These are phyloP conservation scores for Moesziomyces aphidis DNA, from an alignment of 1,284 basidiomycete species.

Conservation along the genomic window DNA sequence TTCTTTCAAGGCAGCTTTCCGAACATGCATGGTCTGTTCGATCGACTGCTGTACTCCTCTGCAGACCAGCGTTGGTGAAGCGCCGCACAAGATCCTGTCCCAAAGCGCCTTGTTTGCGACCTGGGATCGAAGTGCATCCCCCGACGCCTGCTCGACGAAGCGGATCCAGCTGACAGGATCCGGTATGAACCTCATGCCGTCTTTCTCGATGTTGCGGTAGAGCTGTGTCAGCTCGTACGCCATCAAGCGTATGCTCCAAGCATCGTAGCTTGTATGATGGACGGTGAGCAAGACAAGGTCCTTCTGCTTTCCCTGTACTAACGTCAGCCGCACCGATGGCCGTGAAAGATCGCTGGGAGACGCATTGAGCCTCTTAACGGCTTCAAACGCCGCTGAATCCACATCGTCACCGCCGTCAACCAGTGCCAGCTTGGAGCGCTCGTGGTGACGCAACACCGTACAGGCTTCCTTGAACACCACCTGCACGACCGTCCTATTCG, in stretches of 20 bases:
- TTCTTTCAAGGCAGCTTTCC: background rate
- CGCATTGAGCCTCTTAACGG: slow-evolving; percentile 10
- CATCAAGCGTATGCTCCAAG: slow-evolving; percentile 22
- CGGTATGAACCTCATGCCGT: background rate
- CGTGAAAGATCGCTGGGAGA: slow-evolving; percentile 14
- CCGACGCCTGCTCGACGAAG: slow-evolving; percentile 7
- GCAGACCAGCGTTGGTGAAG: slow-evolving; percentile 15
- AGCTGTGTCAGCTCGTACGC: slow-evolving; percentile 3
- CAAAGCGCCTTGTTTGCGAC: background rate
- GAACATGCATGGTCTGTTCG: slow-evolving; percentile 8
- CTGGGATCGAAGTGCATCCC: background rate
- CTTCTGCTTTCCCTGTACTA: slow-evolving; percentile 8
- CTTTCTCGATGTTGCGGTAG: slow-evolving; percentile 3
- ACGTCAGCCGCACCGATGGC: slow-evolving; percentile 13
- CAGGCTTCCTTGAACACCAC: slow-evolving; percentile 10
- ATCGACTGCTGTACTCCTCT: slow-evolving; percentile 9
- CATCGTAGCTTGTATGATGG: slow-evolving; percentile 21
- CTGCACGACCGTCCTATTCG: slow-evolving; percentile 4
- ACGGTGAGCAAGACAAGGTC: slow-evolving; percentile 13
- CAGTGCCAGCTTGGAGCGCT: slow-evolving; percentile 3
- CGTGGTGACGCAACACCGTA: background rate
- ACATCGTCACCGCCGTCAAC: slow-evolving; percentile 6
- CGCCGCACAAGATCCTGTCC: background rate
- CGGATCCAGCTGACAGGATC: background rate
- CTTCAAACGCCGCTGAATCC: slow-evolving; percentile 12